Percentiles rank a stretch among this genome's conserved stretches.
These are phyloP conservation scores for Heterobasidion parviporum DNA, from an alignment of 1,284 basidiomycete species.

Conservation along the genomic window DNA sequence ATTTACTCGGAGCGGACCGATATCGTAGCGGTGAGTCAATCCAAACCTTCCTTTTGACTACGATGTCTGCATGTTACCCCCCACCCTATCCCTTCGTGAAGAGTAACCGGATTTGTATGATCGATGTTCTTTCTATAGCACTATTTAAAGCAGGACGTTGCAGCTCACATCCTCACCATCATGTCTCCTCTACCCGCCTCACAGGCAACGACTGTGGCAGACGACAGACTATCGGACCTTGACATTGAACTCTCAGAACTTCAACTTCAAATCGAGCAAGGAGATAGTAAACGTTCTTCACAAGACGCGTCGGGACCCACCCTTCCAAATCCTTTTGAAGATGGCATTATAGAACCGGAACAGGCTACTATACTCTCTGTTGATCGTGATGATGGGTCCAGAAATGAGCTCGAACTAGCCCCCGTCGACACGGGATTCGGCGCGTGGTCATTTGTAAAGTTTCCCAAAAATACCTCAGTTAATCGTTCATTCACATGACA, in stretches of 20 bases:
- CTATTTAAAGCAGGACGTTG: not conserved
- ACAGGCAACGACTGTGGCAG: no score
- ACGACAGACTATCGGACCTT: no score
- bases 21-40: not conserved
- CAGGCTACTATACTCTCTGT: not conserved
- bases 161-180: no score
- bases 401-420: slow-evolving; percentile 17
- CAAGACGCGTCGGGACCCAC: no score
- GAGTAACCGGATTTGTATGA: not conserved
- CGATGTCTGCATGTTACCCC: not conserved
- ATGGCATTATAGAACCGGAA: not conserved
- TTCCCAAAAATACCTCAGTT: not conserved
- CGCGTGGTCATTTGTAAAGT: slow-evolving; percentile 24
- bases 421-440: slow-evolving; percentile 24
- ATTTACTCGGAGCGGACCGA: not conserved
- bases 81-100: not conserved
- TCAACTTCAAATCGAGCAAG: no score
- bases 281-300: no score
- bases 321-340: no score
- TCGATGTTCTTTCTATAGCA: no score
- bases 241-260: no score
- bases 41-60: not conserved
- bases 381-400: not conserved
- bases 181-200: no score
- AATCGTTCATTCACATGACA: not conserved